Conservation (phyloP, 768 basidiomycete species). For the Kwoniella sp. region DNA sequence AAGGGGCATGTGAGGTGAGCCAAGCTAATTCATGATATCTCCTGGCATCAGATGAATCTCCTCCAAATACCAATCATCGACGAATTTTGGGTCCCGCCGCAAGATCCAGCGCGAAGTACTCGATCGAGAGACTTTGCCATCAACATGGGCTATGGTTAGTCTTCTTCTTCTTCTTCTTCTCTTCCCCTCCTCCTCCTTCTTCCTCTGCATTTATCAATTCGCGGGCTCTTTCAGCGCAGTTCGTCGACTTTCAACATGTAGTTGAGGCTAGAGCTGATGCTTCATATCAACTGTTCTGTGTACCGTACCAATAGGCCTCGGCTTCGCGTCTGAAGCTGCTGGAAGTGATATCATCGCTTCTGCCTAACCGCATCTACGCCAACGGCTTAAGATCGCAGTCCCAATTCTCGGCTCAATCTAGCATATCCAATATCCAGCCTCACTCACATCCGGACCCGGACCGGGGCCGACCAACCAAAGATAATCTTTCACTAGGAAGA, state of each 20-base stretch:
- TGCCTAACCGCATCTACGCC: neutral
- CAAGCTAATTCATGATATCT: neutral
- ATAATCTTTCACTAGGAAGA: too few species aligned
- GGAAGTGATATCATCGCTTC: conserved; percentile 6
- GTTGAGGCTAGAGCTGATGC: neutral
- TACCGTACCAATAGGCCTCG: conserved; percentile 6
- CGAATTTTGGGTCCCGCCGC: conserved; percentile 85
- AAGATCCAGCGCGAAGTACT: conserved; percentile 70
- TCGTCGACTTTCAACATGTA: too few species aligned
- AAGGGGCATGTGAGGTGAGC: too few species aligned
- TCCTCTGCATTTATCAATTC: neutral
- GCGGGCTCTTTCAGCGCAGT: neutral
- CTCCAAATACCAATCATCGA: conserved; percentile 93
- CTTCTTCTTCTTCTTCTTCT: neutral
- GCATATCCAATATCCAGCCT: too few species aligned
- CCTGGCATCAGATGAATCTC: conserved; percentile 65
- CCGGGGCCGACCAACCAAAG: too few species aligned
- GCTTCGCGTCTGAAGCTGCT: conserved; percentile 22
- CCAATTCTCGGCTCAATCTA: too few species aligned
- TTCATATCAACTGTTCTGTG: neutral
- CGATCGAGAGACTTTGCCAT: conserved; percentile 82
- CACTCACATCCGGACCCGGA: too few species aligned
- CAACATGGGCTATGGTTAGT: conserved; percentile 72
- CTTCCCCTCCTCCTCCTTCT: neutral
- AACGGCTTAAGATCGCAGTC: too few species aligned